These are phyloP conservation scores for Condylostoma magnum DNA, from an alignment of 169 alveolate species.

Conservation along the genomic window DNA sequence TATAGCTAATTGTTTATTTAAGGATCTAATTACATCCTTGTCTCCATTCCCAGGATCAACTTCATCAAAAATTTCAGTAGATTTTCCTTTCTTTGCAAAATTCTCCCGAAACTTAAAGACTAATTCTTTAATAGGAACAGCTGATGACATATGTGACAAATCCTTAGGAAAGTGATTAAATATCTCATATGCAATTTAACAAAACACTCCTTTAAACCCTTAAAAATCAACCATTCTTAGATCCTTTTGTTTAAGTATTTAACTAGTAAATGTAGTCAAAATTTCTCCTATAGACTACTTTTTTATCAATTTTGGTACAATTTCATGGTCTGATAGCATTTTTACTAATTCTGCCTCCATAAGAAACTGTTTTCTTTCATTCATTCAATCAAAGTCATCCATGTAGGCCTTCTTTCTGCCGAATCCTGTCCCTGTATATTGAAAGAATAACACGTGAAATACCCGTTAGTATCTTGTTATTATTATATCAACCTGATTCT, in stretches of 20 bases:
- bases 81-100: not conserved
- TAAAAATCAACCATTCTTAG: constrained; percentile 13
- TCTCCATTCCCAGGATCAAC: constrained; percentile 30
- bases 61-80: constrained; percentile 30
- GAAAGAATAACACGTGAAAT: constrained; percentile 7
- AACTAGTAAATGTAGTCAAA: not conserved
- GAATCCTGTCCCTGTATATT: constrained; percentile 28
- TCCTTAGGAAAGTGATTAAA: not conserved
- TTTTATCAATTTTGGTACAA: constrained; percentile 2
- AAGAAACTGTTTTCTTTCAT: constrained; percentile 2
- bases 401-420: not conserved
- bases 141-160: constrained; percentile 23
- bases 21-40: constrained; percentile 13
- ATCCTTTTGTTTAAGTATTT: constrained; percentile 25
- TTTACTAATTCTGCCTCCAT: constrained; percentile 17
- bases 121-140: not conserved
- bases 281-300: constrained; percentile 14
- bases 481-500: constrained; percentile 2
- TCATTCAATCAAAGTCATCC: constrained; percentile 1
- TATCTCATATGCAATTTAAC: constrained; percentile 4
- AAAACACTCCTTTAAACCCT: constrained; percentile 24
- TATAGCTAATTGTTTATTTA: constrained; percentile 5
- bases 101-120: not conserved
- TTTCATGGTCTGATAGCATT: constrained; percentile 12
- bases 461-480: constrained; percentile 14